Conservation (phyloP, 2,329 filamentous ascomycete species). For the Penicillium vulpinum region DNA sequence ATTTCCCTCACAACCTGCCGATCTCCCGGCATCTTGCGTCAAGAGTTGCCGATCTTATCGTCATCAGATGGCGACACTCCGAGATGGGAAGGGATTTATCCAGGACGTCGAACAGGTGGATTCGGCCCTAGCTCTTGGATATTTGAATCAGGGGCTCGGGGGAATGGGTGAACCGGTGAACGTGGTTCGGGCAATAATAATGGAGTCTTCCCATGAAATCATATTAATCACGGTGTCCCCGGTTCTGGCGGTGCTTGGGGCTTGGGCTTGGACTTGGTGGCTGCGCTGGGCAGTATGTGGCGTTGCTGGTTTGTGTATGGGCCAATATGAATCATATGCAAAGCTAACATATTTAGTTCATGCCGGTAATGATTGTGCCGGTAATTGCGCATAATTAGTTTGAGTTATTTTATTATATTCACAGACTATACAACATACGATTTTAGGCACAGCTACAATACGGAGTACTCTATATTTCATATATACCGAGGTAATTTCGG, state of each 20-base stretch:
- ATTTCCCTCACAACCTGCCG: constrained; percentile 4
- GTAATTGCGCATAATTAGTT: not conserved
- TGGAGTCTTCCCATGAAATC: not conserved
- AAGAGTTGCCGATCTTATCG: constrained; percentile 14
- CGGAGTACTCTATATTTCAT: not conserved
- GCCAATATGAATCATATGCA: not conserved
- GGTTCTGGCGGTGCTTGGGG: no score
- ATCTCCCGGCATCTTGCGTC: constrained; percentile 26
- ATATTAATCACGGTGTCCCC: not conserved
- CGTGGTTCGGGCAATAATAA: not conserved
- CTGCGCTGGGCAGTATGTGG: not conserved
- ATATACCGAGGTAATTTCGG: not conserved
- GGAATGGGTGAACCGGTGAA: not conserved
- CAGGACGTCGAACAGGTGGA: not conserved
- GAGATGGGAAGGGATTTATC: not conserved
- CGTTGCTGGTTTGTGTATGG: not conserved
- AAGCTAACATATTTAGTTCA: no score
- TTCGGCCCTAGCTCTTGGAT: not conserved
- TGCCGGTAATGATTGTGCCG: not conserved
- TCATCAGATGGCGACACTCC: not conserved
- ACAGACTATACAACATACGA: not conserved
- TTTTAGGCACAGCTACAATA: not conserved
- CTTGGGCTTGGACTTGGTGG: not conserved
- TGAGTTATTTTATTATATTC: not conserved
- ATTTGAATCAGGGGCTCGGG: no score